Evolutionary conservation across 257 asterid genomes (phyloP), one percentile per base, ranked within the genome.

Genomic region (Scutellaria minor): DNA sequence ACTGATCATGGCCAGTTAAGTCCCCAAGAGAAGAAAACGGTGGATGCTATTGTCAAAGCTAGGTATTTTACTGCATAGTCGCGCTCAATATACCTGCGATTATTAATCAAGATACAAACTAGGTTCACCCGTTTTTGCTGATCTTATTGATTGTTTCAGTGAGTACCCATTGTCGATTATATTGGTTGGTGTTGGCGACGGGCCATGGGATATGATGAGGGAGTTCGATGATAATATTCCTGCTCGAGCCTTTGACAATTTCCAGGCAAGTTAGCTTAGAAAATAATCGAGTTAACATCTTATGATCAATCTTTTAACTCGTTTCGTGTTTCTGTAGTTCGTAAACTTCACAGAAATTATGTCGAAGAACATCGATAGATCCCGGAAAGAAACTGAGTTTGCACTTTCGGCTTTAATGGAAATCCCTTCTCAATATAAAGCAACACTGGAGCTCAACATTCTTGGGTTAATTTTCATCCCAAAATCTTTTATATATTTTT

Each of bases 171-270:
- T 92, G 73, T 92, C 98, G 40, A 92, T 92, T 75, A 47, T 92
- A 65, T 81, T 92, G 78, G 97, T 92, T 68, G 98, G 97, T 47
- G 98, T 92, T 77, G 98, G 98, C 40, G 96, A 89, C 68, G 98
- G 98, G 57, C 98, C 98, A 0, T 92, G 98, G 98, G 98, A 92
- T 75, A 92, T 90, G 96, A 92, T 92, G 98, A 88, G 73, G 80
- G 97, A 92, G 74, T 92, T 92, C 59, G 98, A 92, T 74, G 98
- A 92, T 61, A 92, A 92, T 66, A 92, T 92, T 70, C 97, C 96
- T 68, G 85, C 96, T 81, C 94, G 98, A 13, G 92, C 88, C 61
- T 92, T 92, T 2, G 98, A 92, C 78, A 92, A 92, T 85, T 92
- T 92, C 80, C 98, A 92, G 96, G 98, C 66, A 80, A 78, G 84